Percentiles rank a stretch among this genome's conserved stretches.
phyloP scores from a whole-genome alignment of 306 rosid genomes.

The Begonia masoniana region DNA sequence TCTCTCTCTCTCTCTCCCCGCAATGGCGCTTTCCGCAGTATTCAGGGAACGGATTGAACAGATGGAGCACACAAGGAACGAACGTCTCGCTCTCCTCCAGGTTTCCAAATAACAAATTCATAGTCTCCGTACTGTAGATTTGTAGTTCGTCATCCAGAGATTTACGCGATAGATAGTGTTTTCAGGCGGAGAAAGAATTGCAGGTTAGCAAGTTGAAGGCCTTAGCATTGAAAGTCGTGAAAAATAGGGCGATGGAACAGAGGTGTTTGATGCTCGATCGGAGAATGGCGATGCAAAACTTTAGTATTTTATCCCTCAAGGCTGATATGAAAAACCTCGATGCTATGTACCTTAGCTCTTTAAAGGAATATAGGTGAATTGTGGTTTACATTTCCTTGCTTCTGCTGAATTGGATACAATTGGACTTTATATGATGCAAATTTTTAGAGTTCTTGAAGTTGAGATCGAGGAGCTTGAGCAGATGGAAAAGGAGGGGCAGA shows the following conservation, averaged over 20 bases:
- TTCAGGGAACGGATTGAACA: slow-evolving; percentile 49
- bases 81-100: slow-evolving; percentile 60
- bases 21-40: slow-evolving; percentile 50
- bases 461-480: slow-evolving; percentile 56
- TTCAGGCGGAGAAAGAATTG: slow-evolving; percentile 56
- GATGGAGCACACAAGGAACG: slow-evolving; percentile 55
- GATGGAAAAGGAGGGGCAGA: slow-evolving; percentile 32
- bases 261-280: slow-evolving; percentile 39
- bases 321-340: slow-evolving; percentile 44
- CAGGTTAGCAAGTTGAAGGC: slow-evolving; percentile 37
- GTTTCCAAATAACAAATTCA: slow-evolving; percentile 15
- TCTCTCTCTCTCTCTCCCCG: slow-evolving; percentile 1
- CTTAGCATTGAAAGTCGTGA: slow-evolving; percentile 36
- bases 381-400: not conserved
- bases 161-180: not conserved
- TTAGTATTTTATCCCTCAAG: slow-evolving; percentile 31
- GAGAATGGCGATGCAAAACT: slow-evolving; percentile 34
- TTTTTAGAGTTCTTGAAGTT: slow-evolving; percentile 35
- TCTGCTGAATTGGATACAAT: not conserved
- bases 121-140: slow-evolving; percentile 5
- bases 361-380: slow-evolving; percentile 26
- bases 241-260: slow-evolving; percentile 41
- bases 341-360: slow-evolving; percentile 19
- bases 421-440: not conserved
- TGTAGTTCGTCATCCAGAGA: not conserved